phyloP scores from a whole-genome alignment of 805 yeast genomes.

The Yamadazyma nakazawae region DNA sequence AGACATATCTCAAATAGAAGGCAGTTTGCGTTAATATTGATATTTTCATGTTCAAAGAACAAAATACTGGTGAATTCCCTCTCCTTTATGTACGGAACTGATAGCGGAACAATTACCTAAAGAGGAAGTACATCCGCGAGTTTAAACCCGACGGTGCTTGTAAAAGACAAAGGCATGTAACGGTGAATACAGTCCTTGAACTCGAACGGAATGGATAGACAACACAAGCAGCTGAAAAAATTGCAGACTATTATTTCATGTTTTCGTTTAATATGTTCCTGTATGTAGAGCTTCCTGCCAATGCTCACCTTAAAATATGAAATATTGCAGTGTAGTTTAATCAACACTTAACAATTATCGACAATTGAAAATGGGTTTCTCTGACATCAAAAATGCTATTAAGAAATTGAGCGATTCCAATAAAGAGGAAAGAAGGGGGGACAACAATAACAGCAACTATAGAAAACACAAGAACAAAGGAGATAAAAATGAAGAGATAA shows the following conservation, averaged over 20 bases:
- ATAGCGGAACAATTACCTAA: conserved; percentile 1
- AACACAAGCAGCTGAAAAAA: too few species aligned
- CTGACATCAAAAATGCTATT: conserved; percentile 23
- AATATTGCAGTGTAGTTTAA: too few species aligned
- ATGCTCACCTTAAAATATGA: not conserved
- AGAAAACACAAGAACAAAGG: not conserved
- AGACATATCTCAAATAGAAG: not conserved
- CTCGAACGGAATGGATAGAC: too few species aligned
- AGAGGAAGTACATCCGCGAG: not conserved
- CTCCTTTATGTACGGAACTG: not conserved
- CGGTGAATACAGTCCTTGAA: too few species aligned
- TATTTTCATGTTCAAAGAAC: not conserved
- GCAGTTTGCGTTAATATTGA: not conserved
- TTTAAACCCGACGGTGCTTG: too few species aligned
- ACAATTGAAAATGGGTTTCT: conserved; percentile 21
- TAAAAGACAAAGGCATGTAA: too few species aligned
- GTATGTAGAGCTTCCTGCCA: not conserved
- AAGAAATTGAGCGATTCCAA: conserved; percentile 6
- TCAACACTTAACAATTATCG: too few species aligned
- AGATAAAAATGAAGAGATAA: not conserved
- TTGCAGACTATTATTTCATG: not conserved
- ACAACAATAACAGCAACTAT: not conserved
- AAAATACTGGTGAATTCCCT: not conserved
- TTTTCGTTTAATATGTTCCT: not conserved
- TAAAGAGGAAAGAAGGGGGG: conserved; percentile 10